Conservation (phyloP, 495 filamentous ascomycete genomes). For the Diplogelasinospora grovesii region DNA sequence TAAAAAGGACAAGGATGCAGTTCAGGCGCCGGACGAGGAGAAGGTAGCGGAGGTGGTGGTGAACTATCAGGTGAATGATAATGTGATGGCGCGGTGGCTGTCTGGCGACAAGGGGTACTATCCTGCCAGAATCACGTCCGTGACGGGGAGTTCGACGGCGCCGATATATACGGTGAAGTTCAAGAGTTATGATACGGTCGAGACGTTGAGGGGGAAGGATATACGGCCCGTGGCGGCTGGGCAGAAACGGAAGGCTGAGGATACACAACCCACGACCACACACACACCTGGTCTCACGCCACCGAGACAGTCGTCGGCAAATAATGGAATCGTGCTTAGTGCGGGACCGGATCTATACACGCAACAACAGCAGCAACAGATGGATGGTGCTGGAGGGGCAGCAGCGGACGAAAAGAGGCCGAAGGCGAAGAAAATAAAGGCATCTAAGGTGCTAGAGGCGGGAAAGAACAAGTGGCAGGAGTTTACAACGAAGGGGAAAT, state of each 20-base stretch:
- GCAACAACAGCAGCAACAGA: constrained; percentile 61
- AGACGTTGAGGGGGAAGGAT: constrained; percentile 78
- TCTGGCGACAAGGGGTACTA: constrained; percentile 88
- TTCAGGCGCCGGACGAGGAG: constrained; percentile 20
- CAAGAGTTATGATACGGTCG: constrained; percentile 79
- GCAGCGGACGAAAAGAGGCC: constrained; percentile 35
- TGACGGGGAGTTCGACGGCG: constrained; percentile 79
- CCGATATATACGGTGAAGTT: constrained; percentile 94
- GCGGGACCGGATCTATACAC: constrained; percentile 77
- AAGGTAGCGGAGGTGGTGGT: constrained; percentile 36
- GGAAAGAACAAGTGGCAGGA: constrained; percentile 94
- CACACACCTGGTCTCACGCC: neutral
- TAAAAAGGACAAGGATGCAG: constrained; percentile 45
- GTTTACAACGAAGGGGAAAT: constrained; percentile 74
- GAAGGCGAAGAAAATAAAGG: constrained; percentile 71
- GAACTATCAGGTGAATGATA: constrained; percentile 81
- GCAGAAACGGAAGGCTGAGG: constrained; percentile 90
- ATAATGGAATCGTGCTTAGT: constrained; percentile 65
- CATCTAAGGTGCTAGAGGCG: constrained; percentile 79
- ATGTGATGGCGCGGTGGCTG: constrained; percentile 81
- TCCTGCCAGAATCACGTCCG: constrained; percentile 84
- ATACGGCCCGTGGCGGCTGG: constrained; percentile 68
- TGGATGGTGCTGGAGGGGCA: constrained; percentile 35
- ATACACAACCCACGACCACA: constrained; percentile 36
- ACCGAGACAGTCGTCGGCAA: constrained; percentile 3